A percentile compares a stretch with the other conserved stretches of the same genome.
Conservation (phyloP, 345 rosid genomes). For the Lenwebbia sp. region DNA sequence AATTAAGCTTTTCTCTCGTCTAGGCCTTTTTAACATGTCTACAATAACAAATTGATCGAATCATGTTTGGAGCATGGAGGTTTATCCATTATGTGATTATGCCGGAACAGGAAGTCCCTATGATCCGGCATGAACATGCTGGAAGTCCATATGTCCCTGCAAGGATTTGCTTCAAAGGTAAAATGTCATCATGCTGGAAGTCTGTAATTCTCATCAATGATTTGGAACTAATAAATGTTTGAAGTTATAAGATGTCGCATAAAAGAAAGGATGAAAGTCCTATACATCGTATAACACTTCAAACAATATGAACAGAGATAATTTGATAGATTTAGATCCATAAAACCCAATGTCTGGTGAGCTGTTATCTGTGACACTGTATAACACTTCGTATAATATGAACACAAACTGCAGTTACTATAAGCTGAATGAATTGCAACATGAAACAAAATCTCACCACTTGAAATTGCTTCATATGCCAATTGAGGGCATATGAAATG, state of each 20-base stretch:
- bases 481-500: constrained; percentile 97
- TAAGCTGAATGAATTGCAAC: neutral
- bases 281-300: neutral
- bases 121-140: neutral
- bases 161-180: neutral
- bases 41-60: neutral
- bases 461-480: constrained; percentile 85
- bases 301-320: neutral
- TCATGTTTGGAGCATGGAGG: neutral
- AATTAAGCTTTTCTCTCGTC: neutral
- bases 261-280: neutral
- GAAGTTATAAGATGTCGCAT: neutral
- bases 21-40: neutral
- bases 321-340: neutral
- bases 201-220: neutral
- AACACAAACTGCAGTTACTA: neutral
- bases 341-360: neutral
- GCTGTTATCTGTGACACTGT: neutral
- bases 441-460: constrained; percentile 44
- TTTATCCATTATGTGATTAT: neutral
- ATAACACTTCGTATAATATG: neutral
- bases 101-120: neutral
- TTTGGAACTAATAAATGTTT: neutral
- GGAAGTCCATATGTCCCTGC: neutral
- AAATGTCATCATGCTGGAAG: neutral